Base-by-base conservation (phyloP, 805 yeast genomes). In the Kuraishia ogatae region DNA sequence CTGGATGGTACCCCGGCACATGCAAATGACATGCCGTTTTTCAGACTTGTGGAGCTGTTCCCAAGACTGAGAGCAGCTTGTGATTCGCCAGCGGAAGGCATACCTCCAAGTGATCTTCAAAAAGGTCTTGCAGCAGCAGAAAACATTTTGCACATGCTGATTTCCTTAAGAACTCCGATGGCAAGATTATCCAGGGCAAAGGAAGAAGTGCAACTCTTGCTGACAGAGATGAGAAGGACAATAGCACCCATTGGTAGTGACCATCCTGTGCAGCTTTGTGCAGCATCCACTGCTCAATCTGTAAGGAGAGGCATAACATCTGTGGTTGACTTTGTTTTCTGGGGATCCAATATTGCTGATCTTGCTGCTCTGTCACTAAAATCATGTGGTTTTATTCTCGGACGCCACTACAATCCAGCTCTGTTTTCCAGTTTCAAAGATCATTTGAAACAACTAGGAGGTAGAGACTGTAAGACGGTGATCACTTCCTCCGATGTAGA, bases 71-170 rank as follows among this genome's bases (percentile, higher is more conserved):
- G 96, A 62, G 78, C 84, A 20, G 72, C 88, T 1, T 83, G 85
- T 11, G 68, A 82, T 1, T 74, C 74, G 15, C 80, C 84, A 15
- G 79, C 84, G 8, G 86, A 82, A 7, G 97, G 90, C 61, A 82
- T 89, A 23, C 94, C 97, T 2, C 78, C 77, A 15, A 72, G 79
- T 1, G 96, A 87, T 64, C 79, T 88, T 29, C 87, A 83, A 58
- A 85, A 84, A 60, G 96, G 91, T 46, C 72, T 90, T 62, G 90
- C 91, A 8, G 83, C 84, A 8, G 72, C 83, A 1, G 97, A 93
- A 62, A 85, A 89, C 65, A 65, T 89, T 52, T 66, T 91, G 2
- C 80, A 77, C 56, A 71, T 80, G 1, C 67, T 91, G 58, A 72
- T 87, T 19, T 75, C 80, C 2, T 48, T 24, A 11, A 23, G 48